These are phyloP conservation scores for Capniomyces stellatus DNA, from an alignment of 371 early-diverging fungal genomes.

Conservation along the genomic window DNA sequence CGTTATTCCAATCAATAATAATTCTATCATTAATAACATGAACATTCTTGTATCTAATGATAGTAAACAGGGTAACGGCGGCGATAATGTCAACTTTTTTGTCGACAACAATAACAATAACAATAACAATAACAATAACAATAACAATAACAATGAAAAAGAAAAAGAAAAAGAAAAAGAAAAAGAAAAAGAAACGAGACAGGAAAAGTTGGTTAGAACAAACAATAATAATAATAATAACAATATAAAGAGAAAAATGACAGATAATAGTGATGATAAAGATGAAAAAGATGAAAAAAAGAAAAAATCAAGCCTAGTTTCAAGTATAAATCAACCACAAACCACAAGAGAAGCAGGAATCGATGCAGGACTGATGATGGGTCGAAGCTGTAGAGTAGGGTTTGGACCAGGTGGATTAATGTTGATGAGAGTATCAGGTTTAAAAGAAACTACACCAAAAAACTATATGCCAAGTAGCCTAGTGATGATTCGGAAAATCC, in stretches of 20 bases:
- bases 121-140: neutral
- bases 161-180: neutral
- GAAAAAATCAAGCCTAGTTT: neutral
- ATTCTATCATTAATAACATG: no score
- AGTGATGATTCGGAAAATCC: neutral
- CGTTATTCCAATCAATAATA: conserved; percentile 7
- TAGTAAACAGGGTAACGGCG: no score
- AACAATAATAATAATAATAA: no score
- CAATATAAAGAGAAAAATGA: no score
- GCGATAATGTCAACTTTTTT: neutral
- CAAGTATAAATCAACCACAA: conserved; percentile 9
- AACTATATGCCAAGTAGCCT: no score
- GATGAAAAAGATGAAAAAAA: neutral
- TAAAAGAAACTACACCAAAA: neutral
- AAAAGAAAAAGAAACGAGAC: no score
- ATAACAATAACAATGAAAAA: neutral
- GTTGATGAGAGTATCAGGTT: conserved; percentile 7
- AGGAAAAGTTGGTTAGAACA: no score
- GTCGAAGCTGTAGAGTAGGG: conserved; percentile 51
- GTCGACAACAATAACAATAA: neutral
- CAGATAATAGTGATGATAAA: no score
- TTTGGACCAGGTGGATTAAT: conserved; percentile 55
- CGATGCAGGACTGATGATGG: conserved; percentile 52
- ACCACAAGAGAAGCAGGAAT: conserved; percentile 22
- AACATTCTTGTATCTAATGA: no score